Conservation (phyloP, 2,329 filamentous ascomycete species). For the Elsinoe ampelina region DNA sequence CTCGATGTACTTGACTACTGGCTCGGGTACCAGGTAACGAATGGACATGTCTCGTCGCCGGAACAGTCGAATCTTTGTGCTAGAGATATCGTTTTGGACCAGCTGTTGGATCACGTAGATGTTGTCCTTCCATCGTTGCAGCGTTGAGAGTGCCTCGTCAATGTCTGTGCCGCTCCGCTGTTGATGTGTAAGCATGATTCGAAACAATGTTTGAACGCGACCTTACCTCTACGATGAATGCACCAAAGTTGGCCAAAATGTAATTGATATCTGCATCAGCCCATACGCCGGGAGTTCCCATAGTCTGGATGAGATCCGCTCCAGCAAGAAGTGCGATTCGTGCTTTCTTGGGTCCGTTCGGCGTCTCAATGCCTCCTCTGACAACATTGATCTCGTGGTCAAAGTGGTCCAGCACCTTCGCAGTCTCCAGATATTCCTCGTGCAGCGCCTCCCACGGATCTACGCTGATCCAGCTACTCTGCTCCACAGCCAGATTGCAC, state of each 20-base stretch:
- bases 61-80: conserved; percentile 72
- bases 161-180: conserved; percentile 79
- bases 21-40: conserved; percentile 63
- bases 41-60: conserved; percentile 73
- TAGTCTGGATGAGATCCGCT: conserved; percentile 43
- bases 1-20: conserved; percentile 52
- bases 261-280: conserved; percentile 74
- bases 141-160: conserved; percentile 71
- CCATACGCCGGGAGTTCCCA: conserved; percentile 58
- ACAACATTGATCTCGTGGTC: conserved; percentile 79
- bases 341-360: conserved; percentile 59
- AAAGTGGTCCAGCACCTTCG: conserved; percentile 83
- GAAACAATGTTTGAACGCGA: background rate
- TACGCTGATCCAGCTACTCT: conserved; percentile 71
- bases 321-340: conserved; percentile 76
- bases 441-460: conserved; percentile 85
- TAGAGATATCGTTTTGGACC: conserved; percentile 77
- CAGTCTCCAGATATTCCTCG: conserved; percentile 77
- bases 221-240: conserved; percentile 58
- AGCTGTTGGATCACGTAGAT: conserved; percentile 83
- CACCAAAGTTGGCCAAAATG: conserved; percentile 73
- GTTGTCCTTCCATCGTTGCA: conserved; percentile 76
- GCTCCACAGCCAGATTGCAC: conserved; percentile 73
- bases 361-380: conserved; percentile 60
- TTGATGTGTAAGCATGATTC: conserved; percentile 66